These are phyloP conservation scores for Fragilaria crotonensis DNA, from an alignment of 108 stramenopile genomes.

Conservation along the genomic window DNA sequence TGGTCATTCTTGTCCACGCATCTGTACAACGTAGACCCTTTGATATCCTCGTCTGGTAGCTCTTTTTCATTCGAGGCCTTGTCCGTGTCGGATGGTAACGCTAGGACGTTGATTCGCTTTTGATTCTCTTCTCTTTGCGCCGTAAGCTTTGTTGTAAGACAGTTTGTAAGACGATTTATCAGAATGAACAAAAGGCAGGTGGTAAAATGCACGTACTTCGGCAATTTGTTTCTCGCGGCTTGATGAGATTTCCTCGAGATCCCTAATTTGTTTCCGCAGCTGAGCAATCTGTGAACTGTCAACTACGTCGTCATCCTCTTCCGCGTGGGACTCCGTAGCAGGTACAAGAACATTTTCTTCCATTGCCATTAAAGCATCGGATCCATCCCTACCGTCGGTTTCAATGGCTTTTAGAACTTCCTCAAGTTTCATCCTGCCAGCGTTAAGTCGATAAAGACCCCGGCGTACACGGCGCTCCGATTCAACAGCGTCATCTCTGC, in stretches of 20 bases:
- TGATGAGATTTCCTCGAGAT: conserved; percentile 45
- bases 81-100: conserved; percentile 20
- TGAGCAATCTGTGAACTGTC: conserved; percentile 33
- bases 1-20: conserved; percentile 34
- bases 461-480: conserved; percentile 69
- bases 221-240: conserved; percentile 61
- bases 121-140: conserved; percentile 40
- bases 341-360: conserved; percentile 10
- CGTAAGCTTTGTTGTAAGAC: conserved; percentile 31
- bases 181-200: not conserved
- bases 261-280: conserved; percentile 47
- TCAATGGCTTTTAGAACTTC: conserved; percentile 62
- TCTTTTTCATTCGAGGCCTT: conserved; percentile 12
- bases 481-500: conserved; percentile 54
- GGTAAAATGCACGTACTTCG: conserved; percentile 40
- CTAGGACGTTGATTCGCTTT: conserved; percentile 53
- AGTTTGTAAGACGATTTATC: conserved; percentile 5
- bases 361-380: conserved; percentile 29
- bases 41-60: conserved; percentile 34
- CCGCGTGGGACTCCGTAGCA: conserved; percentile 2
- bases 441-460: conserved; percentile 68
- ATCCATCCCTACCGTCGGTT: conserved; percentile 44
- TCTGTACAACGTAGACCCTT: conserved; percentile 39
- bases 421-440: conserved; percentile 46
- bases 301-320: conserved; percentile 2